phyloP scores from a whole-genome alignment of 768 basidiomycete species.

The Pilatotrama ljubarskyi region DNA sequence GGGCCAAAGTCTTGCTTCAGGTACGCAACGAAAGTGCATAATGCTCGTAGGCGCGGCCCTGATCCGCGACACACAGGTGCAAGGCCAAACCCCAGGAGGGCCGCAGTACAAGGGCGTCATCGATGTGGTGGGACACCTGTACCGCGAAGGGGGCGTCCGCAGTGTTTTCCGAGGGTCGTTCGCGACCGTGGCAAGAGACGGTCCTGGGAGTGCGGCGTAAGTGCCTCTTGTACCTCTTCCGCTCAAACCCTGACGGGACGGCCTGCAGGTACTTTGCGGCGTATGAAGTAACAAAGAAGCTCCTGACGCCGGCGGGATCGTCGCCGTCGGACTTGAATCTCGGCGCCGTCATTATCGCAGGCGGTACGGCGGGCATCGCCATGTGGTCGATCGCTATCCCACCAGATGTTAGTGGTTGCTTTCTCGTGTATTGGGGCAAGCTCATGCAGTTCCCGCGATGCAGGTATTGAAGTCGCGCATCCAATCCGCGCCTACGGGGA shows the following conservation, averaged over 20 bases:
- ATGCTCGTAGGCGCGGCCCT: not conserved
- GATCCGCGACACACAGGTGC: slow-evolving; percentile 50
- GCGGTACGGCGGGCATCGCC: slow-evolving; percentile 92
- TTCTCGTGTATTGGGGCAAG: not conserved
- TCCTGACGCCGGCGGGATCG: slow-evolving; percentile 76
- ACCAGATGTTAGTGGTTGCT: slow-evolving; percentile 73
- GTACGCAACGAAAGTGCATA: slow-evolving; percentile 37
- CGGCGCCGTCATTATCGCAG: slow-evolving; percentile 84
- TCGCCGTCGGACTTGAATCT: slow-evolving; percentile 83
- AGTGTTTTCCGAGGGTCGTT: slow-evolving; percentile 91
- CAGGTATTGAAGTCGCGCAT: slow-evolving; percentile 95
- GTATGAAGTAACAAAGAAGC: slow-evolving; percentile 91
- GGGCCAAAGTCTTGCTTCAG: slow-evolving; percentile 95
- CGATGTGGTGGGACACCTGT: slow-evolving; percentile 88
- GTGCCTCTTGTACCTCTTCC: slow-evolving; percentile 32
- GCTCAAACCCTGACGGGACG: slow-evolving; percentile 4
- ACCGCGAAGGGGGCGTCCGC: slow-evolving; percentile 88
- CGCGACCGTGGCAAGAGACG: slow-evolving; percentile 94
- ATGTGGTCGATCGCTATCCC: slow-evolving; percentile 99
- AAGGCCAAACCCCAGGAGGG: slow-evolving; percentile 91
- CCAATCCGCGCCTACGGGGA: slow-evolving; percentile 95
- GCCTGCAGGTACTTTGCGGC: slow-evolving; percentile 86
- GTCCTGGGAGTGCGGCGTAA: slow-evolving; percentile 94
- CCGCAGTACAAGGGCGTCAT: slow-evolving; percentile 85
- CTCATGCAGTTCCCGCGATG: not conserved